phyloP scores from a whole-genome alignment of 2,329 filamentous ascomycete genomes.

The Alternaria incomplexa region DNA sequence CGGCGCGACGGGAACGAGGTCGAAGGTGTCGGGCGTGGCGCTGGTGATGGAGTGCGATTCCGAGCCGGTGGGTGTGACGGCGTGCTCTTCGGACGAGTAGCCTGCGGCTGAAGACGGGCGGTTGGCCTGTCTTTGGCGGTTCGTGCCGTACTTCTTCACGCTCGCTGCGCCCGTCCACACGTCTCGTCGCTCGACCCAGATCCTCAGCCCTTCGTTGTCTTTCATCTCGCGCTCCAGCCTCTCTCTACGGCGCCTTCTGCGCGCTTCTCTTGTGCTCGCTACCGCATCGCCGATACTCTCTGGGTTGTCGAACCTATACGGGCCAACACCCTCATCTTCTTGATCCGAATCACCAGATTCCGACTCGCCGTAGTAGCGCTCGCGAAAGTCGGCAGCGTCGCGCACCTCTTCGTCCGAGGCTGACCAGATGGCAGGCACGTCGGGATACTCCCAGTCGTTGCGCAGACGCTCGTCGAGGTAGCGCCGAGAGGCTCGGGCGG shows the following conservation, averaged over 20 bases:
- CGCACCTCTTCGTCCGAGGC: conserved; percentile 45
- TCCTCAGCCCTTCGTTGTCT: conserved; percentile 84
- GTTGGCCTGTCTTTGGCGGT: conserved; percentile 3
- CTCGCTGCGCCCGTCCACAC: conserved; percentile 78
- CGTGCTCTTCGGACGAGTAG: conserved; percentile 13
- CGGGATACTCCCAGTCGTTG: conserved; percentile 55
- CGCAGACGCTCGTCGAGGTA: conserved; percentile 52
- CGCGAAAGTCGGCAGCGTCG: conserved; percentile 47
- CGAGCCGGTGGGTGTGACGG: conserved; percentile 7
- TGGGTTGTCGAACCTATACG: conserved; percentile 54
- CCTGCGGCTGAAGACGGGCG: conserved; percentile 7
- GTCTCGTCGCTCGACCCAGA: conserved; percentile 78
- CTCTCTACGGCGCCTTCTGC: conserved; percentile 48
- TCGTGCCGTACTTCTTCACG: conserved; percentile 51
- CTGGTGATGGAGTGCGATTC: conserved; percentile 9
- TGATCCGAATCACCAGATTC: conserved; percentile 28
- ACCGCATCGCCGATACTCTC: conserved; percentile 52
- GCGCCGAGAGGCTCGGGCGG: conserved; percentile 50
- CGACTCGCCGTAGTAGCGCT: conserved; percentile 52
- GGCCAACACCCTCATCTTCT: conserved; percentile 35
- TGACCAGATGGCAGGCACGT: conserved; percentile 36
- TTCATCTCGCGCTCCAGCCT: conserved; percentile 52
- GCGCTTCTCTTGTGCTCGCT: conserved; percentile 30
- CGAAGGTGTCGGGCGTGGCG: conserved; percentile 18
- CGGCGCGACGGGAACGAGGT: conserved; percentile 72